These are phyloP conservation scores for Dendryphion nanum DNA, from an alignment of 2,329 filamentous ascomycete species.

Conservation along the genomic window DNA sequence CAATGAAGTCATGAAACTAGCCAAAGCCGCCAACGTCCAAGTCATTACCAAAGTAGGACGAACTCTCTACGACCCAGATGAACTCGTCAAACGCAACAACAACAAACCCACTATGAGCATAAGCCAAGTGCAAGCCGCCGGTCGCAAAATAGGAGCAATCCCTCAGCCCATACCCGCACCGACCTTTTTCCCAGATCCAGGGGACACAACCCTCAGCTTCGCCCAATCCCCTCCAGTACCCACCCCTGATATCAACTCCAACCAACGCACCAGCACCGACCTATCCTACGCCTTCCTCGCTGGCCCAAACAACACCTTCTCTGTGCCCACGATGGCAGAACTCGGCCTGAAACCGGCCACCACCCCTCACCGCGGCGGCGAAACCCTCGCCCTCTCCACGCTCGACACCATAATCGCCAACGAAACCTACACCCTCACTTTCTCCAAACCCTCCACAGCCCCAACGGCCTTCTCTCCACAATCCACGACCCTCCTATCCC, in stretches of 20 bases:
- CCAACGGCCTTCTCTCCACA: slow-evolving; percentile 72
- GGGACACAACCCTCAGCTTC: slow-evolving; percentile 59
- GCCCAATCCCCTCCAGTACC: slow-evolving; percentile 54
- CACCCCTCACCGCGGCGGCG: slow-evolving; percentile 69
- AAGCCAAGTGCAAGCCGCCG: slow-evolving; percentile 60
- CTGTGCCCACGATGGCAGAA: slow-evolving; percentile 68
- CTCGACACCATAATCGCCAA: slow-evolving; percentile 61
- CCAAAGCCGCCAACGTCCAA: slow-evolving; percentile 63
- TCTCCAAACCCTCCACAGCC: slow-evolving; percentile 73
- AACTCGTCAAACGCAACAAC: slow-evolving; percentile 62
- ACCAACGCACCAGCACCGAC: slow-evolving; percentile 54
- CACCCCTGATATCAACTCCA: slow-evolving; percentile 60
- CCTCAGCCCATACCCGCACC: slow-evolving; percentile 62
- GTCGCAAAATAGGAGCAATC: slow-evolving; percentile 61
- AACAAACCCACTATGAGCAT: slow-evolving; percentile 76
- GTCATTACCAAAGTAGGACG: slow-evolving; percentile 65
- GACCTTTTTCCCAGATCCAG: slow-evolving; percentile 61
- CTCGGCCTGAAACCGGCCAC: slow-evolving; percentile 62
- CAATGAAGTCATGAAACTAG: slow-evolving; percentile 56
- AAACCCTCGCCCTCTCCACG: slow-evolving; percentile 59
- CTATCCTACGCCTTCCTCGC: slow-evolving; percentile 60
- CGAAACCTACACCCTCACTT: slow-evolving; percentile 67
- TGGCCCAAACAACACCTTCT: slow-evolving; percentile 67
- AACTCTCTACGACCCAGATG: slow-evolving; percentile 72
- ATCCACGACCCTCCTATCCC: slow-evolving; percentile 70